Base-by-base conservation (phyloP, 2,329 filamentous ascomycete species). In the Botrytis porri region DNA sequence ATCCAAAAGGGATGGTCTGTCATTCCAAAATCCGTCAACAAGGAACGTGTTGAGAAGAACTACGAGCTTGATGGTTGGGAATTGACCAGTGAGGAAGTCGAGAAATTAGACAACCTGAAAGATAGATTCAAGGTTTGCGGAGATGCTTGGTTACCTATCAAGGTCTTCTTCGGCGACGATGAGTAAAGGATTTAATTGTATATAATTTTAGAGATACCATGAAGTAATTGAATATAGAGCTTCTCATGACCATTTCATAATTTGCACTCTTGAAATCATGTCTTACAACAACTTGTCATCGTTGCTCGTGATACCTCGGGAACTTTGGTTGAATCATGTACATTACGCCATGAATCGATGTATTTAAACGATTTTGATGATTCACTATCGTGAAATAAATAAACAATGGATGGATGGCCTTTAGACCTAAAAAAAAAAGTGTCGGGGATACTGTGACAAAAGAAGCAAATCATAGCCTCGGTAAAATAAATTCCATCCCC, bases 121-220 rank as follows among this genome's bases (percentile, higher is more conserved):
- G 78, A 79, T 84, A 88, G 93, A 69, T 95, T 95, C 87, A 97
- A 94, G 88, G 90, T 94, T 75, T 96, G 92, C 80, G 87, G 87
- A 51, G 93, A 95, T 80, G 83, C 80, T 41, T 95, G 92, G 90
- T 80, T 93, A 79, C 93, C 92, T 0, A 82, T 92, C 74, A 91
- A 90, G 86, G 92, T 95, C 51, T 96, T 96, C 86, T 93, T 93
- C 80, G 92, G 92, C 12, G 92, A 95, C 78, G 92, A 94, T 79
- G 92, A 95, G 37, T 72, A 72, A n/a, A 39, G 41, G 54, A 20
- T 61, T 43, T 69, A 60, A 84, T 94, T 89, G 80, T 67, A 71
- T 73, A 45, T 57, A 29, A 74, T 72, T 61, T 61, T 72, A 71
- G 62, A 64, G 62, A 72, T 74, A 72, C 61, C 60, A 69, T 63